These are phyloP conservation scores for Uronychia setigera DNA, from an alignment of 73 alveolate genomes.

Conservation along the genomic window DNA sequence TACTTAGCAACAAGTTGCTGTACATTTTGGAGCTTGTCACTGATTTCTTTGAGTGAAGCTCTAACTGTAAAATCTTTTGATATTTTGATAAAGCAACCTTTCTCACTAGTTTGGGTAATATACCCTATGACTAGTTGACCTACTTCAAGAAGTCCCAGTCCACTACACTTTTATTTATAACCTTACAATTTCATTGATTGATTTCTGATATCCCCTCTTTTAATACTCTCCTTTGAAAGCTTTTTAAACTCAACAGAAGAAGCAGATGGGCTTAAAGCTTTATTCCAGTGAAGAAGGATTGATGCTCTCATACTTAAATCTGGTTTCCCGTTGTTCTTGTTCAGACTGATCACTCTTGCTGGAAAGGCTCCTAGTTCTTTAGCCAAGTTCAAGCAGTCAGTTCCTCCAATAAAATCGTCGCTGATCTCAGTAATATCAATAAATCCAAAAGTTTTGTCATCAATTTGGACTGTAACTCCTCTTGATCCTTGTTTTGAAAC, in stretches of 20 bases:
- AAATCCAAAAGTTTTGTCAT: conserved; percentile 40
- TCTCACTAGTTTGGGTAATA: conserved; percentile 30
- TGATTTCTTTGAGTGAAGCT: conserved; percentile 45
- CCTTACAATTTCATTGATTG: not conserved
- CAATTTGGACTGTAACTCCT: conserved; percentile 41
- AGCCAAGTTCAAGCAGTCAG: not conserved
- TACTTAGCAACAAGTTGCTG: conserved; percentile 3
- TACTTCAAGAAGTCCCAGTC: conserved; percentile 15
- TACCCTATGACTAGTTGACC: conserved; percentile 54
- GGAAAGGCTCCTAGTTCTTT: not conserved
- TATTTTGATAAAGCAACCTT: conserved; percentile 54
- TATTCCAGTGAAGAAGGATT: not conserved
- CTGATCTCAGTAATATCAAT: conserved; percentile 47
- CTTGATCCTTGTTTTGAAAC: conserved; percentile 25
- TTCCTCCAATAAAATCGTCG: conserved; percentile 33
- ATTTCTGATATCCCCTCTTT: not conserved
- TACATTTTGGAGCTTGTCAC: conserved; percentile 7
- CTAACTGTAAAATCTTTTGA: conserved; percentile 45
- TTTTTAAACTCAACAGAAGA: not conserved
- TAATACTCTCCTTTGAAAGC: not conserved
- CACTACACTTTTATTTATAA: conserved; percentile 7
- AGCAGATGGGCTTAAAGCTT: not conserved
- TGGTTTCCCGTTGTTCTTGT: not conserved
- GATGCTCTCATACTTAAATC: not conserved
- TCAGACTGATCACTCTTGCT: not conserved